Percentiles rank a stretch among this genome's conserved stretches.
phyloP scores from a whole-genome alignment of 352 stramenopile species.

The Pythium plurisporium region DNA sequence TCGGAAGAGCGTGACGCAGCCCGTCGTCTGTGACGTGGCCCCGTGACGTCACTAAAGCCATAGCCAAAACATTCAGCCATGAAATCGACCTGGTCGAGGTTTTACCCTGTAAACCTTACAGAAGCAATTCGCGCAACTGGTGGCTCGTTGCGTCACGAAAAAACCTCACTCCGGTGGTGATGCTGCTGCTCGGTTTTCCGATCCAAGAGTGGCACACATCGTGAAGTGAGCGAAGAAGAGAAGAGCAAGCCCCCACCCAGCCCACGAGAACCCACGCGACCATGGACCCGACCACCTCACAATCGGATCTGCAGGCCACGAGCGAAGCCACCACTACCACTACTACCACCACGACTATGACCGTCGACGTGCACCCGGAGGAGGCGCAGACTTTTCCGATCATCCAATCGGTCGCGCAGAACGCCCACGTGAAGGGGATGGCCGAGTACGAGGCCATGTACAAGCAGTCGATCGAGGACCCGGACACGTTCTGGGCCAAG shows the following conservation, averaged over 20 bases:
- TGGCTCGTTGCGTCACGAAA: constrained; percentile 11
- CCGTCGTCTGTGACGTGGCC: neutral
- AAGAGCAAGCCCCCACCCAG: neutral
- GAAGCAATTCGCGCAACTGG: no score
- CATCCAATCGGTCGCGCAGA: constrained; percentile 40
- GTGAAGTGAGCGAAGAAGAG: neutral
- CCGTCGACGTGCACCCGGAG: constrained; percentile 13
- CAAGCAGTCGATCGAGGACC: constrained; percentile 84
- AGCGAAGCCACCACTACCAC: neutral
- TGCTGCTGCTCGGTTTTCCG: no score
- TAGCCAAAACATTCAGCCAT: constrained; percentile 16
- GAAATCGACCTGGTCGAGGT: neutral
- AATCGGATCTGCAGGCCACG: constrained; percentile 15
- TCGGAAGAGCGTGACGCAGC: neutral
- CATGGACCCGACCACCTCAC: constrained; percentile 7
- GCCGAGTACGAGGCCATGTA: constrained; percentile 84
- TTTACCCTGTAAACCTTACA: neutral
- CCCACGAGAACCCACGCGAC: no score
- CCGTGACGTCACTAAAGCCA: constrained; percentile 19
- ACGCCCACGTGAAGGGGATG: constrained; percentile 66
- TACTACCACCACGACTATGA: constrained; percentile 13
- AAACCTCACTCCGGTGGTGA: constrained; percentile 6
- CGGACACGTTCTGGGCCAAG: constrained; percentile 89
- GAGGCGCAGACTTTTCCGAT: constrained; percentile 23
- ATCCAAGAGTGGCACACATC: constrained; percentile 1